Conservation (phyloP, 257 asterid species). For the Salvia splendens region DNA sequence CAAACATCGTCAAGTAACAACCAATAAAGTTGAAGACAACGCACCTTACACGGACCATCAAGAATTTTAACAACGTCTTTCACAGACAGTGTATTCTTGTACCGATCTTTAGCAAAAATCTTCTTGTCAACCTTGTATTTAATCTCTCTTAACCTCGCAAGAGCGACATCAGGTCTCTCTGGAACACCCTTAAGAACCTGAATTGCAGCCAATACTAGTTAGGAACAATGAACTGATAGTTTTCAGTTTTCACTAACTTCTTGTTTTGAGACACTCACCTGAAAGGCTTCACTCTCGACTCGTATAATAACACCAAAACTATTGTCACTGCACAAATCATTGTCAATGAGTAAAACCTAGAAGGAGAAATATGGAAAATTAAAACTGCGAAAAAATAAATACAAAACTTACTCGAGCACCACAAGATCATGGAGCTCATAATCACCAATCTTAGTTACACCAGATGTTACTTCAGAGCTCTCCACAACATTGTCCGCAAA, state of each 20-base stretch:
- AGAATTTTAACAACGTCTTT: slow-evolving; percentile 87
- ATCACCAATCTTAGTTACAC: slow-evolving; percentile 82
- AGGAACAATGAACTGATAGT: slow-evolving; percentile 28
- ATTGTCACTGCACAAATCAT: slow-evolving; percentile 63
- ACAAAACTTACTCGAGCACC: slow-evolving; percentile 64
- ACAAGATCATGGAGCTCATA: slow-evolving; percentile 98
- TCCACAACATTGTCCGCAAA: slow-evolving; percentile 94
- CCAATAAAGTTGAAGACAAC: slow-evolving; percentile 33
- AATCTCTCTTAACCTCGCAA: slow-evolving; percentile 87
- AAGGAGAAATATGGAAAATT: slow-evolving; percentile 13
- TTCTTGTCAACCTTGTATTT: slow-evolving; percentile 80
- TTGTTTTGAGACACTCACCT: slow-evolving; percentile 47
- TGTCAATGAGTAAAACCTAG: slow-evolving; percentile 14
- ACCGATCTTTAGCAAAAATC: slow-evolving; percentile 65
- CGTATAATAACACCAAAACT: slow-evolving; percentile 95
- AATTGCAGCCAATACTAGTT: slow-evolving; percentile 23
- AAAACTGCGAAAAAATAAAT: not conserved
- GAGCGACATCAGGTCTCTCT: slow-evolving; percentile 93
- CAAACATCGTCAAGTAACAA: slow-evolving; percentile 10
- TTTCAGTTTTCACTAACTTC: not conserved
- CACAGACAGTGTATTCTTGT: slow-evolving; percentile 68
- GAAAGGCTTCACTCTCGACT: slow-evolving; percentile 94
- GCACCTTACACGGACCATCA: slow-evolving; percentile 90
- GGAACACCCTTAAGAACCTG: slow-evolving; percentile 96
- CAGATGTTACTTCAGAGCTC: slow-evolving; percentile 97